Conservation (phyloP, 2,329 filamentous ascomycete genomes). For the Hymenoscyphus albidus region DNA sequence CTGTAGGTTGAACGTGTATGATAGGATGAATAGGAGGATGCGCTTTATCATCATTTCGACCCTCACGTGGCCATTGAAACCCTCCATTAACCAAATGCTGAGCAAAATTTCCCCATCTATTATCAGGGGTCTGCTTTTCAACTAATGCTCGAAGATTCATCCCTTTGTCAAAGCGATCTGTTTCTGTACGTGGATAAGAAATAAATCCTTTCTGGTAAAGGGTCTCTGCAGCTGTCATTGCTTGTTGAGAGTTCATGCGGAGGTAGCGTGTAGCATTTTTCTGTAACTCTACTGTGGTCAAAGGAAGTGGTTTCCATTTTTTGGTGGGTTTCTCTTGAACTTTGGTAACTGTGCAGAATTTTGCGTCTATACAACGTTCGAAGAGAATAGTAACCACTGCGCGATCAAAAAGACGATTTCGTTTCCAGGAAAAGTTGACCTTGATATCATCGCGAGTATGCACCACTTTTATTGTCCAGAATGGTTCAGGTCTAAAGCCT, state of each 20-base stretch:
- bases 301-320: constrained; percentile 88
- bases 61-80: constrained; percentile 77
- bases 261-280: constrained; percentile 90
- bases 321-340: constrained; percentile 87
- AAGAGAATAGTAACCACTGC: constrained; percentile 76
- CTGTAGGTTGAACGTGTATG: constrained; percentile 65
- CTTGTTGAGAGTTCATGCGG: constrained; percentile 83
- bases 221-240: constrained; percentile 82
- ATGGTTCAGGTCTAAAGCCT: constrained; percentile 87
- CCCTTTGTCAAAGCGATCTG: constrained; percentile 86
- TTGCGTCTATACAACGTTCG: constrained; percentile 76
- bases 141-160: constrained; percentile 80
- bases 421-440: constrained; percentile 79
- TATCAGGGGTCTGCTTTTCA: constrained; percentile 76
- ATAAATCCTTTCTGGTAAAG: constrained; percentile 95
- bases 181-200: constrained; percentile 96
- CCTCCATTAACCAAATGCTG: constrained; percentile 68
- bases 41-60: constrained; percentile 89
- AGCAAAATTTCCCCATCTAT: constrained; percentile 76
- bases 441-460: constrained; percentile 74
- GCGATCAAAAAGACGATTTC: constrained; percentile 82
- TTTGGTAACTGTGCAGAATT: constrained; percentile 73
- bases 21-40: constrained; percentile 97
- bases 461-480: constrained; percentile 87
- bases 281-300: constrained; percentile 94